These are phyloP conservation scores for Adansonia madagascariensis DNA, from an alignment of 441 rosid genomes.

Conservation along the genomic window DNA sequence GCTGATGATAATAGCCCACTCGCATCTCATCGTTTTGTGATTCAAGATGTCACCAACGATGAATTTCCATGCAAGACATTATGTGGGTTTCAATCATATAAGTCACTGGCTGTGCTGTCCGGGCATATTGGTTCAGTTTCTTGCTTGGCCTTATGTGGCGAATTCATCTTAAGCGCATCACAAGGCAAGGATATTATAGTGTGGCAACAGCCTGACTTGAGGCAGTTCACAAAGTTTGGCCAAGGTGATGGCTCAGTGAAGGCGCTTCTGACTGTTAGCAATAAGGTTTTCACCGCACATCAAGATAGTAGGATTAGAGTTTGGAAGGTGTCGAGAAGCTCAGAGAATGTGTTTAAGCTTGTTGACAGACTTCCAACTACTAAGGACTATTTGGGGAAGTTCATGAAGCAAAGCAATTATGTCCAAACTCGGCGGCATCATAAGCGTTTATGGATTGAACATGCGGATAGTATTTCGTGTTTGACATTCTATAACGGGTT, in stretches of 20 bases:
- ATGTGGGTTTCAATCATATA: slow-evolving; percentile 43
- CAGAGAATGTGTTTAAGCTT: slow-evolving; percentile 79
- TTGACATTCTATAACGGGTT: slow-evolving; percentile 59
- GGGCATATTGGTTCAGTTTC: slow-evolving; percentile 81
- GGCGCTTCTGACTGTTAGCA: slow-evolving; percentile 70
- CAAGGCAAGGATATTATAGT: slow-evolving; percentile 90
- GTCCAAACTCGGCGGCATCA: slow-evolving; percentile 81
- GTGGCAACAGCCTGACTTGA: slow-evolving; percentile 94
- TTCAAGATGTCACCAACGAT: slow-evolving; percentile 30
- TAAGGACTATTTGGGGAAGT: slow-evolving; percentile 82
- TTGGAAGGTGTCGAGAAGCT: slow-evolving; percentile 82
- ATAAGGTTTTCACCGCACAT: slow-evolving; percentile 84
- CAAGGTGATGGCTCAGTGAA: slow-evolving; percentile 87
- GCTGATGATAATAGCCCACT: slow-evolving; percentile 54
- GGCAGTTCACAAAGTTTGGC: slow-evolving; percentile 79
- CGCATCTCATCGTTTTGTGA: slow-evolving; percentile 46
- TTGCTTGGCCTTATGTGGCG: slow-evolving; percentile 81
- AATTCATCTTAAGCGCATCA: slow-evolving; percentile 81
- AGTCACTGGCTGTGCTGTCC: slow-evolving; percentile 68
- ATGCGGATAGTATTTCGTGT: slow-evolving; percentile 87
- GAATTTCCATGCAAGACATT: slow-evolving; percentile 38
- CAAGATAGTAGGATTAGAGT: slow-evolving; percentile 89
- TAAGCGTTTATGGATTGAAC: slow-evolving; percentile 86
- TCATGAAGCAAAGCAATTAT: slow-evolving; percentile 88
- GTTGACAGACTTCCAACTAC: slow-evolving; percentile 82